phyloP scores from a whole-genome alignment of 495 filamentous ascomycete genomes.

The Penicillium ochrochloron region DNA sequence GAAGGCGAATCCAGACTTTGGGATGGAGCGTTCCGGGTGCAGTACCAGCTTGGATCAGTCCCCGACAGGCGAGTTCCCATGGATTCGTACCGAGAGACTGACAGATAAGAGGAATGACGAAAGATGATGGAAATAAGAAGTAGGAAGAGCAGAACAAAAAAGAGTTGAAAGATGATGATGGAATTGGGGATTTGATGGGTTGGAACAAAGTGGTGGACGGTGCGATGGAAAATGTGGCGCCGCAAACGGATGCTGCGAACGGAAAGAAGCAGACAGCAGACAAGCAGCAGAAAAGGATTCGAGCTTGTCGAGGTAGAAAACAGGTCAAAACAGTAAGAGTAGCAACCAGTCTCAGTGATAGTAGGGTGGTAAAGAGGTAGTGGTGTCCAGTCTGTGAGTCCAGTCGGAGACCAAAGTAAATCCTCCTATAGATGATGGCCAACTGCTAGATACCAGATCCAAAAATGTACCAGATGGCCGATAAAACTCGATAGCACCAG shows the following conservation, averaged over 20 bases:
- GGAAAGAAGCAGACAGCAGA: slow-evolving; percentile 5
- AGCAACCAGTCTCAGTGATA: neutral
- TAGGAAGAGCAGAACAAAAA: neutral
- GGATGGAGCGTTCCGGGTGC: slow-evolving; percentile 21
- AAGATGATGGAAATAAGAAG: slow-evolving; percentile 6
- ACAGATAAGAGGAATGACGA: neutral
- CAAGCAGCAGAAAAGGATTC: neutral
- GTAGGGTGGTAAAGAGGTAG: neutral
- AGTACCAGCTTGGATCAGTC: slow-evolving; percentile 7
- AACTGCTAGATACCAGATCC: neutral
- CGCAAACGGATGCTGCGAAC: slow-evolving; percentile 14
- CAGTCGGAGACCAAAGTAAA: neutral
- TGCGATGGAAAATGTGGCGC: slow-evolving; percentile 1
- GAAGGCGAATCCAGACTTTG: slow-evolving; percentile 13
- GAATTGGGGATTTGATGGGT: neutral
- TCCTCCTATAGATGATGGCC: neutral
- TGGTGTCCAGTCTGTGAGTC: neutral
- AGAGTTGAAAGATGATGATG: neutral
- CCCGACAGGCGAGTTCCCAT: slow-evolving; percentile 40
- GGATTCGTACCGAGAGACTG: neutral
- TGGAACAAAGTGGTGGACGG: neutral
- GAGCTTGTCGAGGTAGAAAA: neutral
- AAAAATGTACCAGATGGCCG: neutral
- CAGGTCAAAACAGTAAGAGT: neutral
- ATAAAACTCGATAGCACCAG: slow-evolving; percentile 1